A percentile compares a stretch with the other conserved stretches of the same genome.
Conservation (phyloP, 352 stramenopile genomes). For the Phytophthora ohioensis region DNA sequence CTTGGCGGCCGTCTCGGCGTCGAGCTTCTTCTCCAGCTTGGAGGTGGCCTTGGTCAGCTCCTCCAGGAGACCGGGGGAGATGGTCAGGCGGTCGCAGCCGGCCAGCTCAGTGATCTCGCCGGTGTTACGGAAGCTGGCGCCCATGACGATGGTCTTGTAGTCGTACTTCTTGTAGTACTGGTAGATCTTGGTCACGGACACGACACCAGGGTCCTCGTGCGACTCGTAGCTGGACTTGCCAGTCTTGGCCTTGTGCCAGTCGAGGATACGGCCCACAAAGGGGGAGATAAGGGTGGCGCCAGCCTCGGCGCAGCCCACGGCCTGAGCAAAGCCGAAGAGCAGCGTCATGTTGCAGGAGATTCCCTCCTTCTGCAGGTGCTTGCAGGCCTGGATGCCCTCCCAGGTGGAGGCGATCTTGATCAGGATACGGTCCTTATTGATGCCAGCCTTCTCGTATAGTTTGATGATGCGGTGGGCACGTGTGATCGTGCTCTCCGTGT, state of each 20-base stretch:
- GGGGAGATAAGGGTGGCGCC: constrained; percentile 96
- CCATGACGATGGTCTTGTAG: constrained; percentile 97
- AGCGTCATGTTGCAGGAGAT: constrained; percentile 99
- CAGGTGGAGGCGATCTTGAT: constrained; percentile 99
- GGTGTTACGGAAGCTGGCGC: constrained; percentile 95
- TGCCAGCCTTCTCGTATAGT: constrained; percentile 97
- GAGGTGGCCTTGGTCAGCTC: constrained; percentile 85
- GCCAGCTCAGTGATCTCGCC: constrained; percentile 98
- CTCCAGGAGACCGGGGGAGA: constrained; percentile 95
- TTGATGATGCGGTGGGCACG: constrained; percentile 96
- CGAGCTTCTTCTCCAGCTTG: constrained; percentile 87
- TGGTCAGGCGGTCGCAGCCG: constrained; percentile 98
- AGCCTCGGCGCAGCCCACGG: constrained; percentile 95
- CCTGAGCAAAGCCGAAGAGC: constrained; percentile 98
- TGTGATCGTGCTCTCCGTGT: constrained; percentile 93
- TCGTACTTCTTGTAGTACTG: constrained; percentile 99
- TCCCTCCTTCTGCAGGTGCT: constrained; percentile 96
- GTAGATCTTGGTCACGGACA: constrained; percentile 97
- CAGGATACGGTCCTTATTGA: constrained; percentile 96
- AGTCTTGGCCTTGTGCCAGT: constrained; percentile 97
- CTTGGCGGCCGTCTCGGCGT: constrained; percentile 70
- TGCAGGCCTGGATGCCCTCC: constrained; percentile 97
- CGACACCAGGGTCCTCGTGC: constrained; percentile 97
- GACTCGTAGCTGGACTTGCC: constrained; percentile 93
- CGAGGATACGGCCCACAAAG: constrained; percentile 97